Percentiles rank a stretch among this genome's conserved stretches.
phyloP scores from a whole-genome alignment of 306 rosid species.

The Lotus japonicus region DNA sequence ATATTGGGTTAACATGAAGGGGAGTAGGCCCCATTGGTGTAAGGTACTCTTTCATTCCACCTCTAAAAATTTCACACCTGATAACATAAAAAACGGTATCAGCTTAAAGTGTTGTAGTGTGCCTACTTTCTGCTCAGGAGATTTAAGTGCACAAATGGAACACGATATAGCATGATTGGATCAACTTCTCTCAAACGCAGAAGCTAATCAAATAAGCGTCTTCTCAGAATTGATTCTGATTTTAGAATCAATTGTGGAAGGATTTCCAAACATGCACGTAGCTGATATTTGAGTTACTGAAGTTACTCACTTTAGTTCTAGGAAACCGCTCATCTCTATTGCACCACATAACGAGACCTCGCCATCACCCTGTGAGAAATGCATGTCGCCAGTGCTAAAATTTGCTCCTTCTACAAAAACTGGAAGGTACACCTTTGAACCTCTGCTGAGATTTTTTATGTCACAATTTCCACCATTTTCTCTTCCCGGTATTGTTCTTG shows the following conservation, averaged over 20 bases:
- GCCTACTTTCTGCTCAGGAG: no score
- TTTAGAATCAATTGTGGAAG: no score
- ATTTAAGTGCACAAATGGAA: background rate
- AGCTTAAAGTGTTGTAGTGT: background rate
- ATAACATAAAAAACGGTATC: background rate
- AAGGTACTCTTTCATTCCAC: slow-evolving; percentile 94
- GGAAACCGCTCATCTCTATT: slow-evolving; percentile 96
- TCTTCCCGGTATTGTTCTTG: slow-evolving; percentile 95
- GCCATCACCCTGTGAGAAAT: slow-evolving; percentile 91
- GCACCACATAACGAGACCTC: slow-evolving; percentile 92
- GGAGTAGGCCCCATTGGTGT: slow-evolving; percentile 96
- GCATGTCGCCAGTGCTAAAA: slow-evolving; percentile 92
- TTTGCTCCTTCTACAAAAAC: slow-evolving; percentile 90
- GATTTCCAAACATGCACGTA: no score
- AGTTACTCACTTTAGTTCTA: slow-evolving; percentile 63
- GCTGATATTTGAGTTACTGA: no score
- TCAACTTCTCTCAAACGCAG: no score
- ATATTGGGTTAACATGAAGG: slow-evolving; percentile 84
- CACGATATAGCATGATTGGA: no score
- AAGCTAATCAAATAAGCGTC: no score
- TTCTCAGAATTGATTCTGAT: no score
- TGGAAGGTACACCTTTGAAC: slow-evolving; percentile 83
- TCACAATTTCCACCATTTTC: slow-evolving; percentile 97
- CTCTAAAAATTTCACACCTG: slow-evolving; percentile 82
- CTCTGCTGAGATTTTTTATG: slow-evolving; percentile 82